Evolutionary conservation across 768 basidiomycete genomes (phyloP), one percentile per base, ranked within the genome.

Genomic region (Rhizopogon vesiculosus): DNA sequence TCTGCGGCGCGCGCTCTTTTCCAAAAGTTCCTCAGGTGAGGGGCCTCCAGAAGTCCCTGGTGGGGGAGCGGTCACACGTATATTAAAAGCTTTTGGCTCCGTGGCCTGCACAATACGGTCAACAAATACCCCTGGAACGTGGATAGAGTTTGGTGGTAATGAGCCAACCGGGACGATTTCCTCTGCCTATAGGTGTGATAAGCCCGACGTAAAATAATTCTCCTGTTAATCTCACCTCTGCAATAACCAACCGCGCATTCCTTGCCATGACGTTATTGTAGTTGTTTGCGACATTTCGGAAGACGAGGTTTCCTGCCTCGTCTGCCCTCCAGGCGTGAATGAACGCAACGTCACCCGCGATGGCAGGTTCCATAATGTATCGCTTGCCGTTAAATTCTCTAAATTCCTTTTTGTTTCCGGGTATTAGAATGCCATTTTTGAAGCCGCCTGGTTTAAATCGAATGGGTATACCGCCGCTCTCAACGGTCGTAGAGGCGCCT

Each of bases 311-410:
- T 3, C 91, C 91, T 48, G 82, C 78, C 68, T 89, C 89, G 63
- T 94, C 91, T 9, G 82, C 91, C 69, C 92, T 93, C 90, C 90
- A 93, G 13, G 89, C 91, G 39, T 84, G 76, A 41, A 94, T 74
- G 67, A 94, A 84, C 3, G 91, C 91, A 60, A 89, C 82, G 71
- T 89, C 87, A 13, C 85, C 87, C 10, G 78, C 75, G 54, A 91
- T 78, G 9, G 89, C 84, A 29, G 83, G 80, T 69, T 94, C 91
- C 65, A 93, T 69, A 41, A 93, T 72, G 69, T 85, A 93, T 65
- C 80, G 72, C 63, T 83, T 79, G 7, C 89, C 91, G 53, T 83
- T 78, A 62, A 92, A 83, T 57, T 83, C 85, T 44, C 83, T 74
- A 28, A 74, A 73, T 69, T 93, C 89, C 64, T 91, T 87, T 60